Percentiles rank a stretch among this genome's conserved stretches.
These are phyloP conservation scores for Phytophthora pini DNA, from an alignment of 352 stramenopile species.

Conservation along the genomic window DNA sequence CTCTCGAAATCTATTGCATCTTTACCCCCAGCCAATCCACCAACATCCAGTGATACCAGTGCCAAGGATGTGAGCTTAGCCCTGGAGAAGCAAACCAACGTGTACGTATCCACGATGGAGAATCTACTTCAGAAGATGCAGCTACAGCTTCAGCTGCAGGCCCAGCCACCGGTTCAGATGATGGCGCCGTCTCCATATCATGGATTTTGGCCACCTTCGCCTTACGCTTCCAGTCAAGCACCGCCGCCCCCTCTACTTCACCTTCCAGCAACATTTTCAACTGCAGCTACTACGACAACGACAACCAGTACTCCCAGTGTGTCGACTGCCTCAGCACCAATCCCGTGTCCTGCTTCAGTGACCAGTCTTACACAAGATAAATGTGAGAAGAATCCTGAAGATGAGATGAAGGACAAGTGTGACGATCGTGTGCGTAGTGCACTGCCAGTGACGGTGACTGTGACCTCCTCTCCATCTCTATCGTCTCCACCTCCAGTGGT, in stretches of 20 bases:
- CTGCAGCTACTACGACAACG: background rate
- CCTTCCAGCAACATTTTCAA: constrained; percentile 9
- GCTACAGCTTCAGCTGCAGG: constrained; percentile 59
- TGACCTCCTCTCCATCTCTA: background rate
- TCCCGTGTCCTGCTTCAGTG: background rate
- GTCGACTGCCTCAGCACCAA: background rate
- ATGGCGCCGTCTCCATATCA: constrained; percentile 27
- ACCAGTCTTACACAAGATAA: background rate
- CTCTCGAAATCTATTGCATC: constrained; percentile 30
- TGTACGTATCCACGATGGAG: constrained; percentile 58
- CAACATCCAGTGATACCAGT: constrained; percentile 8
- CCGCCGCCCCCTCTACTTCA: constrained; percentile 19
- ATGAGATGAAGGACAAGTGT: constrained; percentile 2
- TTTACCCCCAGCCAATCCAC: background rate
- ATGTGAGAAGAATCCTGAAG: no score
- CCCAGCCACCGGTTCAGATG: constrained; percentile 36
- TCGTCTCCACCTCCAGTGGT: constrained; percentile 2
- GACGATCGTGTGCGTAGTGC: constrained; percentile 7
- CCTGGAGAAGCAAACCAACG: constrained; percentile 43
- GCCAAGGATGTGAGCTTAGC: constrained; percentile 21
- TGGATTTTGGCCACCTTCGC: constrained; percentile 36
- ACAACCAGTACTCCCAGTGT: background rate
- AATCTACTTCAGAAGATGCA: constrained; percentile 69
- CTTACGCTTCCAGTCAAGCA: constrained; percentile 23
- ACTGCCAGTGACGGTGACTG: constrained; percentile 6